Evolutionary conservation across 768 basidiomycete species (phyloP).

Genomic region (Russula lepida): DNA sequence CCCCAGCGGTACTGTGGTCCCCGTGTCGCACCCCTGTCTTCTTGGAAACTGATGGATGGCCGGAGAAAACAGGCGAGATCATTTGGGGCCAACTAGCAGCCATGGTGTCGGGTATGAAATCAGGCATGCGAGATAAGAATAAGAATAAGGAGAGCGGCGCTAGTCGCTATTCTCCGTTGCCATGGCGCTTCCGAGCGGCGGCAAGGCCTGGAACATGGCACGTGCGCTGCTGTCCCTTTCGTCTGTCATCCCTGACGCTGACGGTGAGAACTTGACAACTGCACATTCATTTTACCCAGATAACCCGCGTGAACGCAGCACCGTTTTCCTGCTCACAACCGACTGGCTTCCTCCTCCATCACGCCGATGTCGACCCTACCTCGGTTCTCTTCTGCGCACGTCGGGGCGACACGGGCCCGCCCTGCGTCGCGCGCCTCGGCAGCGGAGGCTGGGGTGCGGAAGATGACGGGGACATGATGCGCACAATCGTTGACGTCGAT

Average conservation of each 20-base stretch:
- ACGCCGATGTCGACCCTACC: constrained; percentile 10
- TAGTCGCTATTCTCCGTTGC: not conserved
- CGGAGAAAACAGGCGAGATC: constrained; percentile 10
- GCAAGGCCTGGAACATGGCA: constrained; percentile 19
- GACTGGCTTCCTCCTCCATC: constrained; percentile 18
- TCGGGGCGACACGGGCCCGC: not conserved
- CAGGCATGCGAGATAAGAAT: constrained; percentile 1
- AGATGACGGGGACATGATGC: constrained; percentile 14
- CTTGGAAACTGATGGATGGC: not conserved
- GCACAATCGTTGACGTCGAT: constrained; percentile 17
- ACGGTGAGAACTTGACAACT: not conserved
- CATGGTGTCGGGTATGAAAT: constrained; percentile 19
- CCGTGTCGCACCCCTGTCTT: not conserved
- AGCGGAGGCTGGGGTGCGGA: constrained; percentile 15
- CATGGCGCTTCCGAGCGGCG: constrained; percentile 17
- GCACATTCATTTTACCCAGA: not conserved
- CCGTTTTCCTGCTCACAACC: constrained; percentile 3
- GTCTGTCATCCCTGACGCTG: not conserved
- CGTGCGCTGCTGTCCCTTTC: not conserved
- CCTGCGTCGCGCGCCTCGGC: constrained; percentile 14
- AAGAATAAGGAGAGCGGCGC: not conserved
- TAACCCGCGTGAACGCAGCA: constrained; percentile 14
- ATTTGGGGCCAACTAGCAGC: constrained; percentile 18
- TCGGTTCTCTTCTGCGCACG: constrained; percentile 11
- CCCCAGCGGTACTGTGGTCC: not conserved